Percentiles rank a stretch among this genome's conserved stretches.
These are phyloP conservation scores for Phaffomyces opuntiae DNA, from an alignment of 805 yeast genomes.

Conservation along the genomic window DNA sequence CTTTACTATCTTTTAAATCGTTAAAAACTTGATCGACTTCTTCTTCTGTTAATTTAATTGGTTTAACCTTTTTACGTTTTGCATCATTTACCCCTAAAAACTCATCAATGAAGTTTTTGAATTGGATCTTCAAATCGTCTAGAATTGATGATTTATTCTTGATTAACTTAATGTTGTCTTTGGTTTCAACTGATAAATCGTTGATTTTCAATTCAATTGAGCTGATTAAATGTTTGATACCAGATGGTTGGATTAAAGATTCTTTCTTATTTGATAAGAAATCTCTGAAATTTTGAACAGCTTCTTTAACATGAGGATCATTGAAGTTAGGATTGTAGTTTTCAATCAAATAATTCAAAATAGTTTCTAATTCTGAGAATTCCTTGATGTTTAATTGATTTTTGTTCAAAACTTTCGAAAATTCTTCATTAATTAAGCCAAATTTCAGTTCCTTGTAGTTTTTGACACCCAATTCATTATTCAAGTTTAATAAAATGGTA, in stretches of 20 bases:
- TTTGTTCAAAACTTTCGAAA: constrained; percentile 6
- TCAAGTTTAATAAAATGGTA: neutral
- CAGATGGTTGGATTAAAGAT: neutral
- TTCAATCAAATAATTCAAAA: constrained; percentile 38
- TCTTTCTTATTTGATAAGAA: constrained; percentile 21
- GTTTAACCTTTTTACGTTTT: constrained; percentile 7
- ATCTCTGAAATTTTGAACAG: constrained; percentile 47
- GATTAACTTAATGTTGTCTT: neutral
- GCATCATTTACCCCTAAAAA: neutral
- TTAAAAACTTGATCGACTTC: constrained; percentile 6
- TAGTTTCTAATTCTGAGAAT: constrained; percentile 32
- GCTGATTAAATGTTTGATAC: too few species aligned
- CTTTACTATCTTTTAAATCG: constrained; percentile 8
- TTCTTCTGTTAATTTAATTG: constrained; percentile 5
- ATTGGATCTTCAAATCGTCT: neutral
- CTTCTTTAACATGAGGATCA: constrained; percentile 61
- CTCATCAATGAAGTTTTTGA: neutral
- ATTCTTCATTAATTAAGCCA: constrained; percentile 1
- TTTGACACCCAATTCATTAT: neutral
- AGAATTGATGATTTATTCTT: neutral
- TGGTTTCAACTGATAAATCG: neutral
- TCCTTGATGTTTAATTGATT: constrained; percentile 13
- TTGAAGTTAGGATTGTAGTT: constrained; percentile 73
- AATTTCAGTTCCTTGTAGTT: neutral
- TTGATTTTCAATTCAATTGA: constrained; percentile 6